Conservation (phyloP, 768 basidiomycete genomes). For the Tulasnella sp. region DNA sequence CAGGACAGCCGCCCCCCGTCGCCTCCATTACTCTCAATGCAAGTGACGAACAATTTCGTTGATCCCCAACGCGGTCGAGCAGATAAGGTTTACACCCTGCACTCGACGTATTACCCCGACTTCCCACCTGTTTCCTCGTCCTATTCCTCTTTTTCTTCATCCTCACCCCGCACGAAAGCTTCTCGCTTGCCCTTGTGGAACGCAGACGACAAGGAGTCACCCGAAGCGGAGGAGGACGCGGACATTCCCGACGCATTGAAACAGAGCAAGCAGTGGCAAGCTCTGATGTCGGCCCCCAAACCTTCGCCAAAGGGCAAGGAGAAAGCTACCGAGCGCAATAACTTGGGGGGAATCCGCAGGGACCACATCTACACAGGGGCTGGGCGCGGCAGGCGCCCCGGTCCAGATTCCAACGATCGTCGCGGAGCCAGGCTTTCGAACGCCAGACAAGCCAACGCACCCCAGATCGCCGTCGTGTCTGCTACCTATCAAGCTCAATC, state of each 20-base stretch:
- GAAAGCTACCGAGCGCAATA: slow-evolving; percentile 6
- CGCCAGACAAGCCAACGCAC: not conserved
- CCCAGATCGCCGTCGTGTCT: slow-evolving; percentile 1
- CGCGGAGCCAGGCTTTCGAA: not conserved
- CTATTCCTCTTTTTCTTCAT: slow-evolving; percentile 1
- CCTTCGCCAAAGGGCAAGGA: slow-evolving; percentile 17
- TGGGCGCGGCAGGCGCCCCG: not conserved
- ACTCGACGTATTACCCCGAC: slow-evolving; percentile 9
- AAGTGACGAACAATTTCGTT: not conserved
- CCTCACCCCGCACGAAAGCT: not conserved
- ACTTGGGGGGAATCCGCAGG: not conserved
- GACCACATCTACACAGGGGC: not conserved
- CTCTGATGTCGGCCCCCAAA: not conserved
- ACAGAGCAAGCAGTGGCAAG: not conserved
- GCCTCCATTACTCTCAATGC: not conserved
- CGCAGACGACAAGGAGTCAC: not conserved
- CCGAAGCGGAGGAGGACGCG: not conserved
- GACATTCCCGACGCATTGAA: not conserved
- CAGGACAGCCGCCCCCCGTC: not conserved
- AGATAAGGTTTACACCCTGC: slow-evolving; percentile 9
- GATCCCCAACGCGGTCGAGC: not conserved
- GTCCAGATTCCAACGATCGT: not conserved
- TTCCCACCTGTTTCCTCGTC: slow-evolving; percentile 10
- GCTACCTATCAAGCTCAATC: slow-evolving; percentile 12
- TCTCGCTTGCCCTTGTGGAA: slow-evolving; percentile 2